Conservation (phyloP, 2,329 filamentous ascomycete genomes). For the Fusarium secorum region DNA sequence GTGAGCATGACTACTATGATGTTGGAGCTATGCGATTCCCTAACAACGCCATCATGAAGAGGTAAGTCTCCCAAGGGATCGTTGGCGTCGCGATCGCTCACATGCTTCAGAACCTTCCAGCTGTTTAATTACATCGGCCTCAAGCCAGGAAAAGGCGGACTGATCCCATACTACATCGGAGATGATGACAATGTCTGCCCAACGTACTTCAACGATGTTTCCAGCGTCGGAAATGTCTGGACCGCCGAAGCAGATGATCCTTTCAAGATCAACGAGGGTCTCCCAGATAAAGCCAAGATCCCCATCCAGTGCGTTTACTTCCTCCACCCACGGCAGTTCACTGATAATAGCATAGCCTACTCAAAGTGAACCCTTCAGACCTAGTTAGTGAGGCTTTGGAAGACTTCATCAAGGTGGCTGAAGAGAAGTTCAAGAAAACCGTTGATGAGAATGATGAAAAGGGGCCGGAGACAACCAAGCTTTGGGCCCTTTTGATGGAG, state of each 20-base stretch:
- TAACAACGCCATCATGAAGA: constrained; percentile 40
- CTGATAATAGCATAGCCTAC: background rate
- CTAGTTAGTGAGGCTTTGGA: constrained; percentile 4
- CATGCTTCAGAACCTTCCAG: constrained; percentile 17
- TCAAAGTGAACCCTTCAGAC: background rate
- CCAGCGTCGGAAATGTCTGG: constrained; percentile 1
- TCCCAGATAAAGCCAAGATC: constrained; percentile 4
- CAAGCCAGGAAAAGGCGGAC: background rate
- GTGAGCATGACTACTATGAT: constrained; percentile 42
- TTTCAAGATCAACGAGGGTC: constrained; percentile 11
- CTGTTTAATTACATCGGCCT: constrained; percentile 31
- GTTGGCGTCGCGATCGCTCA: background rate
- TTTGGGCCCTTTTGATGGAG: constrained; percentile 22
- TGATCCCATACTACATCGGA: constrained; percentile 32
- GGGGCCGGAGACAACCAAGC: background rate
- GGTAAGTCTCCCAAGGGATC: background rate
- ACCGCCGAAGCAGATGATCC: background rate
- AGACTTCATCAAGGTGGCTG: background rate
- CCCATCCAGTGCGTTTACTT: background rate
- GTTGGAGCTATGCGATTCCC: constrained; percentile 54
- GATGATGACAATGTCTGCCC: constrained; percentile 9
- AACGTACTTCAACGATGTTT: constrained; percentile 26
- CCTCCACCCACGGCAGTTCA: accelerated
- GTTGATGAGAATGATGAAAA: background rate
- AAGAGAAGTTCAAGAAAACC: background rate